A percentile compares a stretch with the other conserved stretches of the same genome.
phyloP scores from a whole-genome alignment of 208 protist genomes.

The Leishmania braziliensis region DNA sequence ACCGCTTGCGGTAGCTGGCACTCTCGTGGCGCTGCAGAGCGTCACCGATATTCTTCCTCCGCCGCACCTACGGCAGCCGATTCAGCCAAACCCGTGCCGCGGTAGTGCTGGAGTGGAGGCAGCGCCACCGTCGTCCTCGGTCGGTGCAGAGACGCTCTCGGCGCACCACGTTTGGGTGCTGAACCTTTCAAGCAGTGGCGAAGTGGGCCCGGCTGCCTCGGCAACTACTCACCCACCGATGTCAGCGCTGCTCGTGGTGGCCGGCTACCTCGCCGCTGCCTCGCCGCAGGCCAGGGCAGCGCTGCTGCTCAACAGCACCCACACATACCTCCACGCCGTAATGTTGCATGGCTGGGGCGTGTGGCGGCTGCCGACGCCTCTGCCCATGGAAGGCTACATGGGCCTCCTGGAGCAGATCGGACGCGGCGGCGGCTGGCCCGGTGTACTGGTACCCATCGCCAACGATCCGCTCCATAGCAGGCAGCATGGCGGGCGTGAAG shows the following conservation, averaged over 20 bases:
- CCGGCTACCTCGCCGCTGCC: conserved; percentile 65
- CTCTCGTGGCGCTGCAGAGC: conserved; percentile 34
- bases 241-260: conserved; percentile 48
- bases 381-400: conserved; percentile 32
- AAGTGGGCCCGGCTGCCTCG: neutral
- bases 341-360: conserved; percentile 66
- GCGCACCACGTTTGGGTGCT: conserved; percentile 79
- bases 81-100: neutral
- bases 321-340: conserved; percentile 57
- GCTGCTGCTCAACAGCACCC: conserved; percentile 54
- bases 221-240: conserved; percentile 18
- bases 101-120: neutral
- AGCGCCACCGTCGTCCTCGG: neutral
- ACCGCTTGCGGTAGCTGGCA: conserved; percentile 67
- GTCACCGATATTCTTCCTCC: conserved; percentile 16
- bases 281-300: conserved; percentile 43
- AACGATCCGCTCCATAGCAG: neutral
- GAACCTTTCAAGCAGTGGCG: conserved; percentile 16
- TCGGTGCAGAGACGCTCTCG: conserved; percentile 27
- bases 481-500: neutral
- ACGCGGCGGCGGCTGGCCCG: conserved; percentile 54
- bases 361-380: conserved; percentile 53
- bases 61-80: conserved; percentile 13
- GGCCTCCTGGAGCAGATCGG: conserved; percentile 45
- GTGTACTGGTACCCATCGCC: conserved; percentile 24